phyloP scores from a whole-genome alignment of 805 yeast genomes.

The Suhomyces sp. region DNA sequence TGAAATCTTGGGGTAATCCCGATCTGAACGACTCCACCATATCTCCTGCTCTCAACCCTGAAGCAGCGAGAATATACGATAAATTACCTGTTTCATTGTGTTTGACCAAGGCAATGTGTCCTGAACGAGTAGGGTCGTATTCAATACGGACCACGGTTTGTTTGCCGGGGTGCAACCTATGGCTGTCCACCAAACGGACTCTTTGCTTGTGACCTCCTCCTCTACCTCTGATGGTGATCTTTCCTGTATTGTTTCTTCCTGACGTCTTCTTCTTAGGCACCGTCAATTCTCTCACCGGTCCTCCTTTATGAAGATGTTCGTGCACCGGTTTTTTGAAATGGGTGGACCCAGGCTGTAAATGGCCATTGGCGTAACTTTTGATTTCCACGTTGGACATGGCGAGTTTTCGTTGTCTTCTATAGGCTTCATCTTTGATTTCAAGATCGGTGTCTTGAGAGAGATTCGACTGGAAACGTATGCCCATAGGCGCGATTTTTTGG shows the following conservation, averaged over 20 bases:
- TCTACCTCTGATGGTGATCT: constrained; percentile 87
- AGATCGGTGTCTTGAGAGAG: constrained; percentile 57
- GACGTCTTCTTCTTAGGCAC: constrained; percentile 67
- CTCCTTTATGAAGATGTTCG: constrained; percentile 82
- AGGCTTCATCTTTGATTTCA: constrained; percentile 74
- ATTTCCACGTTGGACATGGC: constrained; percentile 68
- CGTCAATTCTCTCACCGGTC: constrained; percentile 76
- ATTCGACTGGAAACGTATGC: constrained; percentile 1
- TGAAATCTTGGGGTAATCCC: constrained; percentile 78
- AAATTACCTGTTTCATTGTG: constrained; percentile 59
- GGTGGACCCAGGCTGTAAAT: constrained; percentile 78
- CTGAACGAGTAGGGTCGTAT: constrained; percentile 91
- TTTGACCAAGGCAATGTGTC: constrained; percentile 85
- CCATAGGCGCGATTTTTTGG: too few relatives aligned
- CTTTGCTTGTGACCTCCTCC: constrained; percentile 97
- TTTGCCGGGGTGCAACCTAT: constrained; percentile 64
- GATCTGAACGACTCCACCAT: constrained; percentile 80
- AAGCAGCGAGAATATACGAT: constrained; percentile 85
- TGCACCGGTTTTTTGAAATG: constrained; percentile 89
- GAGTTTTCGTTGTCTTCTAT: constrained; percentile 69
- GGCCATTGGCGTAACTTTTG: constrained; percentile 70
- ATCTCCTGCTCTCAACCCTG: constrained; percentile 93
- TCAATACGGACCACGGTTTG: constrained; percentile 86
- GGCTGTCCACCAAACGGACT: constrained; percentile 76
- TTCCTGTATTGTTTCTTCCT: constrained; percentile 89